Conservation (phyloP, 164 flowering plant genomes). For the Chloranthus sessilifolius region DNA sequence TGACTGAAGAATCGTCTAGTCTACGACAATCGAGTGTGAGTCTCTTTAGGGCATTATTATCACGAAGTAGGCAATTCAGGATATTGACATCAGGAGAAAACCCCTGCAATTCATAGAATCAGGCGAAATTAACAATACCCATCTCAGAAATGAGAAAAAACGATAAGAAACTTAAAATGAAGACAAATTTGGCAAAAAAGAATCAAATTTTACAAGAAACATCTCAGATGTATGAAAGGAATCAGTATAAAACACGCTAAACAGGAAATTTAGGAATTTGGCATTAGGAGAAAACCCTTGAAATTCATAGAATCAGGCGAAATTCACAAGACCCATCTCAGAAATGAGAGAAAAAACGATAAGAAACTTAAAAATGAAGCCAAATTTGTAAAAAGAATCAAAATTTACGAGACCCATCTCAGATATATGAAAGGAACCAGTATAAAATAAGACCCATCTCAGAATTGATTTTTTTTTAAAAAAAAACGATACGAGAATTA, state of each 20-base stretch:
- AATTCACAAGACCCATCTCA: neutral
- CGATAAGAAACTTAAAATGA: too few relatives aligned
- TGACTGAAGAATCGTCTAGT: slow-evolving; percentile 21
- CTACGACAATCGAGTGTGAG: slow-evolving; percentile 40
- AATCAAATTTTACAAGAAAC: neutral
- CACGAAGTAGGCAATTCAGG: slow-evolving; percentile 15
- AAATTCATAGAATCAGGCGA: neutral
- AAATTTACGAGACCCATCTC: neutral
- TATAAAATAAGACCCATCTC: neutral
- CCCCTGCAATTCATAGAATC: slow-evolving; percentile 23
- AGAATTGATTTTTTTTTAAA: too few relatives aligned
- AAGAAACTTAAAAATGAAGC: too few relatives aligned
- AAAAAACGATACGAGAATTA: too few relatives aligned
- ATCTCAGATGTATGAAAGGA: neutral
- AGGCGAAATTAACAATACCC: neutral
- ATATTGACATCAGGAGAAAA: slow-evolving; percentile 25
- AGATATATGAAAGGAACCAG: neutral
- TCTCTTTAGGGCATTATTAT: slow-evolving; percentile 19
- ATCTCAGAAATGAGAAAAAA: too few relatives aligned
- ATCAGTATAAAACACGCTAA: too few relatives aligned
- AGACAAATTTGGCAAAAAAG: too few relatives aligned
- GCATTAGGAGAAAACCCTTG: neutral
- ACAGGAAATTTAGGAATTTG: too few relatives aligned
- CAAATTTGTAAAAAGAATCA: too few relatives aligned
- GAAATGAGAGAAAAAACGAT: too few relatives aligned